phyloP scores from a whole-genome alignment of 805 yeast species.

The Candida cerambycidarum region DNA sequence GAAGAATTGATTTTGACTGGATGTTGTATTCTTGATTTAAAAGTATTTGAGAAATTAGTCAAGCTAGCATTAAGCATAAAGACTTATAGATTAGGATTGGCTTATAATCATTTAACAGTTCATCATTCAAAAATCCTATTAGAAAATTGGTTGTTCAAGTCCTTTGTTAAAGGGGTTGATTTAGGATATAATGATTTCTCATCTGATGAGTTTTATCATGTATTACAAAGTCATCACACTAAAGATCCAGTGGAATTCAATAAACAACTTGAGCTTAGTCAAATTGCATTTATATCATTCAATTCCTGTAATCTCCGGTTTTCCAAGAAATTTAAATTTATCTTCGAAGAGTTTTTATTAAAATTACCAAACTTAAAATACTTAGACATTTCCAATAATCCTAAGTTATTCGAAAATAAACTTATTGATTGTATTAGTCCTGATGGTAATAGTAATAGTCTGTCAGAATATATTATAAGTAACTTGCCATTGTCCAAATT shows the following conservation, averaged over 20 bases:
- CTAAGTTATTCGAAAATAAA: slow-evolving; percentile 52
- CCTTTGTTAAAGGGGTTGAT: slow-evolving; percentile 67
- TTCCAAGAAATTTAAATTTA: slow-evolving; percentile 46
- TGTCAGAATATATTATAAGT: slow-evolving; percentile 53
- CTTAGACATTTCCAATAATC: slow-evolving; percentile 73
- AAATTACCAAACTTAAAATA: slow-evolving; percentile 61
- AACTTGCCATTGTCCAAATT: slow-evolving; percentile 70
- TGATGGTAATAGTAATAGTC: neutral
- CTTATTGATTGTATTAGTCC: neutral
- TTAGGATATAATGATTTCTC: slow-evolving; percentile 77
- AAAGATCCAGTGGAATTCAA: slow-evolving; percentile 17
- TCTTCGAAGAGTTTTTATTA: slow-evolving; percentile 51
- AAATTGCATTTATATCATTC: slow-evolving; percentile 53
- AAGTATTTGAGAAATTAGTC: slow-evolving; percentile 54
- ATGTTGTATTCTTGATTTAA: slow-evolving; percentile 58
- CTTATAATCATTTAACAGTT: slow-evolving; percentile 63
- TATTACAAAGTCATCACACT: slow-evolving; percentile 34
- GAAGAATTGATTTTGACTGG: slow-evolving; percentile 82
- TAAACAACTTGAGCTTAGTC: slow-evolving; percentile 20
- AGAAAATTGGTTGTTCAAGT: slow-evolving; percentile 55
- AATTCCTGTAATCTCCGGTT: slow-evolving; percentile 61
- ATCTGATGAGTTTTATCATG: slow-evolving; percentile 30
- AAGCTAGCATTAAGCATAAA: slow-evolving; percentile 52
- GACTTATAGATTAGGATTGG: slow-evolving; percentile 71
- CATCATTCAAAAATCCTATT: slow-evolving; percentile 57